These are phyloP conservation scores for Cercospora sp. DNA, from an alignment of 2,329 filamentous ascomycete genomes.

Conservation along the genomic window DNA sequence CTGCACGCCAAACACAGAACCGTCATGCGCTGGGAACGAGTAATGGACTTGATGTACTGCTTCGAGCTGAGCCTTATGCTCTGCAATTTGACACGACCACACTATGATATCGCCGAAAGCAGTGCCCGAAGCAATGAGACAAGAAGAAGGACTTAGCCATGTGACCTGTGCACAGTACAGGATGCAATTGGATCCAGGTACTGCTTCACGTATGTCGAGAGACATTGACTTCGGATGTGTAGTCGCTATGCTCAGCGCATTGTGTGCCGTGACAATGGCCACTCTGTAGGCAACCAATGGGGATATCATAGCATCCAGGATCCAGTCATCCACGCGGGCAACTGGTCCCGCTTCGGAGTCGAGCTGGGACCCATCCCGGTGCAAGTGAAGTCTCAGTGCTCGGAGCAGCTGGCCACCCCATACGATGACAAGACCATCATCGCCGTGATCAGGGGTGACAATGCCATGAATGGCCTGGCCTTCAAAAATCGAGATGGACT, in stretches of 20 bases:
- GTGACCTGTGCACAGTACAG: conserved; percentile 79
- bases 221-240: neutral
- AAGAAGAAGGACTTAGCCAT: conserved; percentile 58
- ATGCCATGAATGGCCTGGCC: conserved; percentile 76
- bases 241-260: conserved; percentile 61
- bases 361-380: conserved; percentile 7
- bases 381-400: neutral
- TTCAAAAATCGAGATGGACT: conserved; percentile 56
- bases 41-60: conserved; percentile 51
- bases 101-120: conserved; percentile 92
- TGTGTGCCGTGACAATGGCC: conserved; percentile 80
- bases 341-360: conserved; percentile 41
- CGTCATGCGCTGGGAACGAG: conserved; percentile 72
- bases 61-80: conserved; percentile 10
- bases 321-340: conserved; percentile 69
- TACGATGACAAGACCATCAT: conserved; percentile 50
- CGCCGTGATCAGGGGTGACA: conserved; percentile 41
- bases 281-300: conserved; percentile 38
- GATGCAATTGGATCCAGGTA: conserved; percentile 74
- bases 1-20: conserved; percentile 86
- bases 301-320: conserved; percentile 60
- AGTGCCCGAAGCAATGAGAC: conserved; percentile 83
- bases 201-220: conserved; percentile 36
- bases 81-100: conserved; percentile 65
- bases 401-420: conserved; percentile 62